Conservation (phyloP, 129 eudicot genomes). For the Escallonia rubra region DNA sequence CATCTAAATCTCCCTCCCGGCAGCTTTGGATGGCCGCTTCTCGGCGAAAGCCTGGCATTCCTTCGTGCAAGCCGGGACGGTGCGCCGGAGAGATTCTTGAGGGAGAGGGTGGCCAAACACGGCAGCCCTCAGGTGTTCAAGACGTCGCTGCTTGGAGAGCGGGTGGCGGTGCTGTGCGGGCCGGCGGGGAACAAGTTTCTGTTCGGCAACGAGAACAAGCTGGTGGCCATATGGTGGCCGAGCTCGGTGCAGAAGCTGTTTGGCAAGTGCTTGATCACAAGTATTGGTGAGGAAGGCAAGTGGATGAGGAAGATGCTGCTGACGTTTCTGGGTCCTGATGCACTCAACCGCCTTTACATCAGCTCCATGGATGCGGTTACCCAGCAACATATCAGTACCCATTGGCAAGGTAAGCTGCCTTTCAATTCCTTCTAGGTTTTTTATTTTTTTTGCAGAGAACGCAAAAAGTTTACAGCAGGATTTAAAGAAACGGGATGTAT, state of each 20-base stretch:
- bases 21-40: conserved; percentile 40
- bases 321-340: conserved; percentile 43
- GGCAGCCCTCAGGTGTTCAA: conserved; percentile 32
- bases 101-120: conserved; percentile 21
- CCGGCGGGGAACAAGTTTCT: conserved; percentile 51
- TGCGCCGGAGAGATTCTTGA: conserved; percentile 24
- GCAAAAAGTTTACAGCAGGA: no score
- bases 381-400: conserved; percentile 33
- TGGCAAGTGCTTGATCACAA: conserved; percentile 26
- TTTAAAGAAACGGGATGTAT: no score
- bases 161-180: conserved; percentile 41
- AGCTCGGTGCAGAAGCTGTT: conserved; percentile 40
- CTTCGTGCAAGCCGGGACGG: conserved; percentile 22
- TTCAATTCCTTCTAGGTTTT: no score
- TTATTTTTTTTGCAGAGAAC: no score
- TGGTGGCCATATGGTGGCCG: conserved; percentile 59
- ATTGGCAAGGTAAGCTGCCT: conserved; percentile 46
- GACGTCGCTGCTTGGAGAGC: conserved; percentile 43
- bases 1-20: conserved; percentile 37
- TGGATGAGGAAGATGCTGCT: conserved; percentile 47
- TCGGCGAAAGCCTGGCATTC: conserved; percentile 32
- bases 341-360: conserved; percentile 37
- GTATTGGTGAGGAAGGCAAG: conserved; percentile 41
- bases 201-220: conserved; percentile 55
- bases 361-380: conserved; percentile 41